These are phyloP conservation scores for Dipodascus geniculatus DNA, from an alignment of 805 yeast species.

Conservation along the genomic window DNA sequence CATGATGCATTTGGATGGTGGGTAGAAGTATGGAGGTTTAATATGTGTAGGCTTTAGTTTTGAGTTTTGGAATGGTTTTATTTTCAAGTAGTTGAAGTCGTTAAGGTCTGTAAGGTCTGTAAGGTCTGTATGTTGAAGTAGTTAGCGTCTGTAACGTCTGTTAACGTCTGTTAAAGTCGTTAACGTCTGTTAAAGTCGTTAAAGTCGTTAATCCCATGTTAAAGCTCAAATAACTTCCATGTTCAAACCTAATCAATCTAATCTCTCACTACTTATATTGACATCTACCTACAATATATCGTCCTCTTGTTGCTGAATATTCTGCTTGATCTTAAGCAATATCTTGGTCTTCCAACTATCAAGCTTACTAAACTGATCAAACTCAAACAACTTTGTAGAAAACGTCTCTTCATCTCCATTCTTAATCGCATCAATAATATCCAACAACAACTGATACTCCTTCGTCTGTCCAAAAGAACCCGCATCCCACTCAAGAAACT, in stretches of 20 bases:
- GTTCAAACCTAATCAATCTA: background rate
- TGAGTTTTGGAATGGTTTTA: too few species aligned
- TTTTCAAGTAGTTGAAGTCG: too few species aligned
- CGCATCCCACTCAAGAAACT: conserved; percentile 60
- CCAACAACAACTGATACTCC: conserved; percentile 58
- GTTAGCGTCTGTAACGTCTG: too few species aligned
- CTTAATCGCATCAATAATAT: conserved; percentile 59
- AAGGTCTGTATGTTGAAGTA: too few species aligned
- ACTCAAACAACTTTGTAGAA: conserved; percentile 65
- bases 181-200: too few species aligned
- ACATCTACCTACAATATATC: conserved; percentile 33
- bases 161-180: too few species aligned
- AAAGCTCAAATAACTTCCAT: background rate
- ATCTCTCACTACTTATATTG: background rate
- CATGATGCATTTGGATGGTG: background rate
- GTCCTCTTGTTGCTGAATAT: conserved; percentile 61
- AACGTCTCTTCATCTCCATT: conserved; percentile 71
- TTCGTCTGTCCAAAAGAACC: conserved; percentile 48
- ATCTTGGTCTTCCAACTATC: conserved; percentile 87
- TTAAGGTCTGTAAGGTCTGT: too few species aligned
- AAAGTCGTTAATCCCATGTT: too few species aligned
- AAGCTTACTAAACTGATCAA: conserved; percentile 75
- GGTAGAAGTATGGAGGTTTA: too few species aligned
- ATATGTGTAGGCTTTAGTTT: too few species aligned
- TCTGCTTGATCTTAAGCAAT: conserved; percentile 67